Evolutionary conservation across 768 basidiomycete genomes (phyloP).

Genomic region (Boletus eberwhitei): DNA sequence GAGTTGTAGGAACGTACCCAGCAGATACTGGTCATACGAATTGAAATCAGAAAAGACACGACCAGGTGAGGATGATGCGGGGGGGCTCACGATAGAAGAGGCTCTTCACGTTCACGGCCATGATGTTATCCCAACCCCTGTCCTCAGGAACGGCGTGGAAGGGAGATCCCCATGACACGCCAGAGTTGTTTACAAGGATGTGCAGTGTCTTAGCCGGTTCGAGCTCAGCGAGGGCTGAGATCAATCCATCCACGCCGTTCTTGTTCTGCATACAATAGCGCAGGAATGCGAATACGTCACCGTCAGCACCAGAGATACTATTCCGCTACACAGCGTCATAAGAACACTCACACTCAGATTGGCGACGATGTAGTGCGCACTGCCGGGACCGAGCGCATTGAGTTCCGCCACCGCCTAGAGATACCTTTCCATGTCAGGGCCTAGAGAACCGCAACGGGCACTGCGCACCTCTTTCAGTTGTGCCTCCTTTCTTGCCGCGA

Average conservation of each 20-base stretch:
- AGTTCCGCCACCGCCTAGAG: slow-evolving; percentile 53
- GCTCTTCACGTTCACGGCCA: slow-evolving; percentile 82
- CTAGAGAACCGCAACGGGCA: slow-evolving; percentile 32
- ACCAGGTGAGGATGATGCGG: neutral
- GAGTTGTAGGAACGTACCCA: slow-evolving; percentile 29
- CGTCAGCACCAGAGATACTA: neutral
- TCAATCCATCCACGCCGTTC: slow-evolving; percentile 74
- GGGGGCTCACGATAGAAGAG: slow-evolving; percentile 67
- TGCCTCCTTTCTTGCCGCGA: slow-evolving; percentile 79
- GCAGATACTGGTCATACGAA: slow-evolving; percentile 38
- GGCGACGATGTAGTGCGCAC: slow-evolving; percentile 69
- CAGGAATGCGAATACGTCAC: neutral
- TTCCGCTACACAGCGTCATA: neutral
- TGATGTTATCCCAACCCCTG: slow-evolving; percentile 82
- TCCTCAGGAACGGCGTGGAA: slow-evolving; percentile 72
- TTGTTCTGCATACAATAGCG: slow-evolving; percentile 49
- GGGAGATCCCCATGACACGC: slow-evolving; percentile 73
- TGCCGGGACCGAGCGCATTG: slow-evolving; percentile 56
- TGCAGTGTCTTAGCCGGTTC: slow-evolving; percentile 63
- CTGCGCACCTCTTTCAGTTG: slow-evolving; percentile 67
- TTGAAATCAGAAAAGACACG: neutral
- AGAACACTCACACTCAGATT: slow-evolving; percentile 59
- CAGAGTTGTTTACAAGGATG: slow-evolving; percentile 82
- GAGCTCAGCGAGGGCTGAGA: slow-evolving; percentile 61
- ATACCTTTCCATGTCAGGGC: neutral